Evolutionary conservation across 2,329 filamentous ascomycete genomes (phyloP).

Genomic region (Neofusicoccum umdonicola): DNA sequence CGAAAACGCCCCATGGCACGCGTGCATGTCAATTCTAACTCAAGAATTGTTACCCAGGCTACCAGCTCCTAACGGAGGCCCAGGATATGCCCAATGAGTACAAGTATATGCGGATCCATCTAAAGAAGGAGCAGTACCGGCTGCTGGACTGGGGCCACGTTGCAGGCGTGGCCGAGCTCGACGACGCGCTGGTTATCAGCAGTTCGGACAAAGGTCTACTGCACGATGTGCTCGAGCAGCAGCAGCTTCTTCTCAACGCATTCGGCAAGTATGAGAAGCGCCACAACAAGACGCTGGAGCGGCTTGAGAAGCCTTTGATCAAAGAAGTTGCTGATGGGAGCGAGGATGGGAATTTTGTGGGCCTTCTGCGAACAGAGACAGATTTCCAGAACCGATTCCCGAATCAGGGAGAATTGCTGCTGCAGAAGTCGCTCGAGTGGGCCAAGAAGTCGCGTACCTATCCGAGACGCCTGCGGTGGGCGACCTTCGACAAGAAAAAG

Average conservation of each 20-base stretch:
- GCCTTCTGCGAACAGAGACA: slow-evolving; percentile 20
- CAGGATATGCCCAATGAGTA: slow-evolving; percentile 31
- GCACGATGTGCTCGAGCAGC: slow-evolving; percentile 36
- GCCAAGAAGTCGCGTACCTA: slow-evolving; percentile 27
- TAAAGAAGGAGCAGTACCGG: slow-evolving; percentile 39
- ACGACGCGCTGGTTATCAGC: slow-evolving; percentile 32
- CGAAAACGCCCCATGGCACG: neutral
- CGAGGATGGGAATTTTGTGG: slow-evolving; percentile 17
- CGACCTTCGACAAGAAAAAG: slow-evolving; percentile 30
- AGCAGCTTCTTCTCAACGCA: slow-evolving; percentile 29
- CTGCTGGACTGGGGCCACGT: slow-evolving; percentile 38
- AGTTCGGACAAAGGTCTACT: slow-evolving; percentile 33
- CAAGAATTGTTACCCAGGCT: slow-evolving; percentile 24
- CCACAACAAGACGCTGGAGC: slow-evolving; percentile 30
- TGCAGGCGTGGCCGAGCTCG: slow-evolving; percentile 32
- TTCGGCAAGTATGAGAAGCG: slow-evolving; percentile 34
- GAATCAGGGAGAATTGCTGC: slow-evolving; percentile 25
- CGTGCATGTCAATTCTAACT: neutral
- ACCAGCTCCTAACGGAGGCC: slow-evolving; percentile 38
- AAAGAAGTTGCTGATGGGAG: slow-evolving; percentile 25
- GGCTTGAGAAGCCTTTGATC: slow-evolving; percentile 29
- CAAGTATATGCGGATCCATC: slow-evolving; percentile 34
- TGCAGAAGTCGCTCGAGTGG: slow-evolving; percentile 31
- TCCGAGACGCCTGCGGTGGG: slow-evolving; percentile 33
- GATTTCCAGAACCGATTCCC: slow-evolving; percentile 31